A percentile compares a stretch with the other conserved stretches of the same genome.
These are phyloP conservation scores for Cynanchum wilfordii DNA, from an alignment of 257 asterid species.

Conservation along the genomic window DNA sequence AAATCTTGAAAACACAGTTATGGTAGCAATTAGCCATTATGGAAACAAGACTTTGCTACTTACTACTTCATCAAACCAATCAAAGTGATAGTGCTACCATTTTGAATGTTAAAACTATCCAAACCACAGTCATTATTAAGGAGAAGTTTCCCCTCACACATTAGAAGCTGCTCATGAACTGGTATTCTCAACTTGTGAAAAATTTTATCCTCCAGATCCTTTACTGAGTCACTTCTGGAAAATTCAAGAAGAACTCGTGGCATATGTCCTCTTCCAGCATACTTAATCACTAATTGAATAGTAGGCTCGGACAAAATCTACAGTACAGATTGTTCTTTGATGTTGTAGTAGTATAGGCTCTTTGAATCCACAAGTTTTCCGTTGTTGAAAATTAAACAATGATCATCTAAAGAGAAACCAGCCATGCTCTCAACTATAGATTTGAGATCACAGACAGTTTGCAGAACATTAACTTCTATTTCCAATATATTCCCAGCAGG, in stretches of 20 bases:
- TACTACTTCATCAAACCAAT: too few relatives aligned
- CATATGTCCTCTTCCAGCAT: background rate
- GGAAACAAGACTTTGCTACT: too few relatives aligned
- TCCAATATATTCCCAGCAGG: constrained; percentile 12
- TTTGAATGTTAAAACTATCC: constrained; percentile 21
- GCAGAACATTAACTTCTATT: constrained; percentile 13
- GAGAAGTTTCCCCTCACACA: constrained; percentile 17
- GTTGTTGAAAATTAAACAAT: constrained; percentile 6
- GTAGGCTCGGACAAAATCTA: background rate
- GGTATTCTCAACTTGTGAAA: constrained; percentile 11
- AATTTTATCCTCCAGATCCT: constrained; percentile 17
- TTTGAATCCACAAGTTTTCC: constrained; percentile 10
- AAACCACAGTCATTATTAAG: background rate
- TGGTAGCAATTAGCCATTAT: too few relatives aligned
- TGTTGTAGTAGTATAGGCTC: constrained; percentile 11
- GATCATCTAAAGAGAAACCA: constrained; percentile 7
- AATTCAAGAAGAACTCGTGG: constrained; percentile 9
- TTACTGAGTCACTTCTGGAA: background rate
- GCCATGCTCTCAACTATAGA: constrained; percentile 23
- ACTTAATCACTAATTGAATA: constrained; percentile 18
- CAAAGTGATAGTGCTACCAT: background rate
- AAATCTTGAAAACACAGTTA: too few relatives aligned
- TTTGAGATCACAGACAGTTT: constrained; percentile 19
- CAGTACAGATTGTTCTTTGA: constrained; percentile 12
- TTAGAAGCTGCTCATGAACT: constrained; percentile 9